Conservation (phyloP, 1,139 yeast species). For the Yamadazyma diospyri region DNA sequence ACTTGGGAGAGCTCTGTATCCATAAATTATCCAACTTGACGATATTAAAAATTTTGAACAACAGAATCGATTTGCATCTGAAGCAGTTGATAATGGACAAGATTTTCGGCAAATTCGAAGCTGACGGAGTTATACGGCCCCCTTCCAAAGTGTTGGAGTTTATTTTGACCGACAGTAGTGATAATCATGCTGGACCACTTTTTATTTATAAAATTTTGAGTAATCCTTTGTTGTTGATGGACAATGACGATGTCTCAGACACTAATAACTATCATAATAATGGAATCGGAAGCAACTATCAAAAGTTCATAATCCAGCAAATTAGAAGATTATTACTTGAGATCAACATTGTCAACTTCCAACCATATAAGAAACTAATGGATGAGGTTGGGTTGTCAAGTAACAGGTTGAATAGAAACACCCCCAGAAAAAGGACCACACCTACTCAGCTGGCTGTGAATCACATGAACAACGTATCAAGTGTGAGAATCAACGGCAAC, state of each 20-base stretch:
- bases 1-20: conserved; percentile 64
- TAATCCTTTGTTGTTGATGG: conserved; percentile 49
- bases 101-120: conserved; percentile 54
- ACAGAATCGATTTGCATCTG: conserved; percentile 60
- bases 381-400: conserved; percentile 83
- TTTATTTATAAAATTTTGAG: conserved; percentile 77
- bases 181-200: conserved; percentile 72
- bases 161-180: conserved; percentile 51
- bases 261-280: conserved; percentile 14
- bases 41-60: conserved; percentile 72
- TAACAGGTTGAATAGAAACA: conserved; percentile 31
- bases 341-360: conserved; percentile 52
- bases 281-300: conserved; percentile 38
- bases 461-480: not conserved
- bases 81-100: conserved; percentile 60
- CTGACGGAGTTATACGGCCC: conserved; percentile 18
- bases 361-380: conserved; percentile 80
- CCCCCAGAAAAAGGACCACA: conserved; percentile 10
- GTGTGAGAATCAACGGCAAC: conserved; percentile 1
- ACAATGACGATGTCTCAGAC: conserved; percentile 25
- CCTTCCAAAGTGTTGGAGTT: conserved; percentile 34
- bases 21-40: conserved; percentile 88
- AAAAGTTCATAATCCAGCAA: conserved; percentile 55
- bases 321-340: conserved; percentile 60
- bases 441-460: not conserved